Evolutionary conservation across 2,329 filamentous ascomycete genomes (phyloP).

Genomic region (Emydomyces testavorans): DNA sequence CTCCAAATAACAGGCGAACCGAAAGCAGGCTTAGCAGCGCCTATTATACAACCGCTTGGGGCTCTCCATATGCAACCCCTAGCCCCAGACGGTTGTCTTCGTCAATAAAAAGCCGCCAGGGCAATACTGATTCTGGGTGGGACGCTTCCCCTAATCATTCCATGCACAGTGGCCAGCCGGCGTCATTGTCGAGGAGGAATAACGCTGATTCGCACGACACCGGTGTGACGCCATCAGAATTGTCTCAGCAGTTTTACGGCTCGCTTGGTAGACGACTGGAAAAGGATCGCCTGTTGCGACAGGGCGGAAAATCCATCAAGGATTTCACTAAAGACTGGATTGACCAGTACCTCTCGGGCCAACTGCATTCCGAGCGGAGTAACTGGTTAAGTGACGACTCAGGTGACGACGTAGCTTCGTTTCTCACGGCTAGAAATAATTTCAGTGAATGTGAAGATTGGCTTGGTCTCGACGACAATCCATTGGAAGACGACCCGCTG

Average conservation of each 20-base stretch:
- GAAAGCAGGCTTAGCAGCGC: conserved; percentile 34
- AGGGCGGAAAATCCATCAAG: conserved; percentile 29
- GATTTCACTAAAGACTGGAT: conserved; percentile 78
- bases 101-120: conserved; percentile 34
- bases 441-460: conserved; percentile 36
- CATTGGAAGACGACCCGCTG: conserved; percentile 29
- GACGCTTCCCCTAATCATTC: conserved; percentile 27
- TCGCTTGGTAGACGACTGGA: conserved; percentile 19
- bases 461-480: conserved; percentile 33
- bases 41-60: conserved; percentile 73
- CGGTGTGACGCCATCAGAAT: conserved; percentile 1
- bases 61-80: conserved; percentile 69
- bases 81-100: conserved; percentile 37
- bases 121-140: conserved; percentile 31
- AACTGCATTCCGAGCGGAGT: conserved; percentile 56
- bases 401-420: conserved; percentile 59
- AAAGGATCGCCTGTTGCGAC: conserved; percentile 17
- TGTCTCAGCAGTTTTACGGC: conserved; percentile 20
- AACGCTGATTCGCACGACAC: conserved; percentile 3
- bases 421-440: conserved; percentile 32
- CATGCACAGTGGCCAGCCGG: conserved; percentile 19
- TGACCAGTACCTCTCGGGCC: conserved; percentile 65
- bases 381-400: conserved; percentile 77
- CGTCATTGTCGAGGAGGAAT: conserved; percentile 17
- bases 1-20: conserved; percentile 33